Evolutionary conservation across 306 rosid species (phyloP).

Genomic region (Trifolium pratense): DNA sequence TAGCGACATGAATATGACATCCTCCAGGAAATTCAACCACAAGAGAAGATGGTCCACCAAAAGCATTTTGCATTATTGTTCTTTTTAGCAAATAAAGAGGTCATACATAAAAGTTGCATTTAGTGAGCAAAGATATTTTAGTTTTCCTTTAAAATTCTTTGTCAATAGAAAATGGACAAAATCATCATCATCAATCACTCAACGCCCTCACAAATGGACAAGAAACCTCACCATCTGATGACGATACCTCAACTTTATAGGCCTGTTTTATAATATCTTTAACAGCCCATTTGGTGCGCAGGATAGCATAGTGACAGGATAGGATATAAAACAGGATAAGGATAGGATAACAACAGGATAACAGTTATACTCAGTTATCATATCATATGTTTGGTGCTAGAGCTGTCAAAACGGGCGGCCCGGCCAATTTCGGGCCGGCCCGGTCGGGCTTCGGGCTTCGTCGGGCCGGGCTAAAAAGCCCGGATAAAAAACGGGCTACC

Average conservation of each 20-base stretch:
- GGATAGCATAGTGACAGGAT: too few relatives aligned
- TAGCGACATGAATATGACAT: constrained; percentile 28
- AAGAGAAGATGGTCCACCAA: constrained; percentile 33
- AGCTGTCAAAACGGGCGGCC: too few relatives aligned
- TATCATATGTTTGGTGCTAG: too few relatives aligned
- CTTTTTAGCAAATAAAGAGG: background rate
- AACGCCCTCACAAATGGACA: background rate
- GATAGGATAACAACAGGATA: too few relatives aligned
- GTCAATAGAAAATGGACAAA: constrained; percentile 21
- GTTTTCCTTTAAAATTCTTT: constrained; percentile 20
- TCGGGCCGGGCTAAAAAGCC: too few relatives aligned
- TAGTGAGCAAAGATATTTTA: constrained; percentile 42
- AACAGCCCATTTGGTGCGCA: too few relatives aligned
- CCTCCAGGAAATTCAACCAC: constrained; percentile 33
- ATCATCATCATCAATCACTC: constrained; percentile 36
- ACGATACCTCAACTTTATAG: background rate
- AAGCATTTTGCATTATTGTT: constrained; percentile 24
- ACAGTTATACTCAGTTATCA: too few relatives aligned
- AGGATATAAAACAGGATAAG: too few relatives aligned
- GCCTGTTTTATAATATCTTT: background rate
- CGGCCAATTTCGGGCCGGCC: too few relatives aligned
- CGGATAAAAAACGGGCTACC: too few relatives aligned
- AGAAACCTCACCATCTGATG: constrained; percentile 20
- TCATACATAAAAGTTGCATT: constrained; percentile 16
- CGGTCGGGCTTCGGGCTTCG: too few relatives aligned